phyloP scores from a whole-genome alignment of 306 rosid species.

The Castanea crenata region DNA sequence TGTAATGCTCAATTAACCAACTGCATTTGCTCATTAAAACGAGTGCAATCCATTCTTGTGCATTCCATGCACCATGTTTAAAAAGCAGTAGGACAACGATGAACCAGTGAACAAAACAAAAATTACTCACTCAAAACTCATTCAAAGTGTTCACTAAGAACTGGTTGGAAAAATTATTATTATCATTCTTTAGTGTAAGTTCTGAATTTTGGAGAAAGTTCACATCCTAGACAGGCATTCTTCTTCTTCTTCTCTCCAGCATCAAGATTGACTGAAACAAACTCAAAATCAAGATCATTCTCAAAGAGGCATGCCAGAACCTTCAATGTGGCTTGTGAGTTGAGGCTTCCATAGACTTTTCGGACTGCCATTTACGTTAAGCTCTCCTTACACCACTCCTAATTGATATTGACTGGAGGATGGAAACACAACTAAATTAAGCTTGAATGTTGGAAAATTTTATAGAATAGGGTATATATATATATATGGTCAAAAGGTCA shows the following conservation, averaged over 20 bases:
- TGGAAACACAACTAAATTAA: neutral
- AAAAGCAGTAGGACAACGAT: too few relatives aligned
- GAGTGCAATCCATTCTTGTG: too few relatives aligned
- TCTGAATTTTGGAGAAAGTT: neutral
- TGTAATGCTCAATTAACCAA: too few relatives aligned
- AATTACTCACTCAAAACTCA: too few relatives aligned
- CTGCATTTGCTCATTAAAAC: too few relatives aligned
- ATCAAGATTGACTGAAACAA: constrained; percentile 24
- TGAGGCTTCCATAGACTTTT: constrained; percentile 30
- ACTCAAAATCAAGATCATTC: constrained; percentile 36
- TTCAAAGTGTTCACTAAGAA: too few relatives aligned
- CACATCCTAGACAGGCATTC: constrained; percentile 16
- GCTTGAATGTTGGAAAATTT: neutral
- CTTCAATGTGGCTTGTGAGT: constrained; percentile 20
- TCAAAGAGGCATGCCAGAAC: constrained; percentile 30
- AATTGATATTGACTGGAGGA: neutral
- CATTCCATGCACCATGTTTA: too few relatives aligned
- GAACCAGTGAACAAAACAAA: too few relatives aligned
- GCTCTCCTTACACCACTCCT: neutral
- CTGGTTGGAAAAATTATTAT: too few relatives aligned
- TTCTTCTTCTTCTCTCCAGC: constrained; percentile 36
- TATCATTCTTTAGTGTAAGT: too few relatives aligned
- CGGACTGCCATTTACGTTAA: constrained; percentile 22
- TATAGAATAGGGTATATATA: too few relatives aligned
- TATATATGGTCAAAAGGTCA: too few relatives aligned